A percentile compares a stretch with the other conserved stretches of the same genome.
Conservation (phyloP, 2,329 filamentous ascomycete species). For the Fusarium caatingaense region DNA sequence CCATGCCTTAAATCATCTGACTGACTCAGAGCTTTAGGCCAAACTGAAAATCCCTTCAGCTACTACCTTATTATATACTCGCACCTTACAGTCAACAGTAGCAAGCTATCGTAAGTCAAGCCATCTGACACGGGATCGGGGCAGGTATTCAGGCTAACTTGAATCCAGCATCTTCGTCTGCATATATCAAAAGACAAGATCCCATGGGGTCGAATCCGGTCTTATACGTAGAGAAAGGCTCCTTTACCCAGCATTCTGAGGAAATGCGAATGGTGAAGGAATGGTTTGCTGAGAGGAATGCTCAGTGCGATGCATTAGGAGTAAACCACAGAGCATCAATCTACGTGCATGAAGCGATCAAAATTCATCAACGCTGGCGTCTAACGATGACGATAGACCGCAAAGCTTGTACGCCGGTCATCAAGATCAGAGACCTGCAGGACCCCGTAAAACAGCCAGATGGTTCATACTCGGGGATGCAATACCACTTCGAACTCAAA, state of each 20-base stretch:
- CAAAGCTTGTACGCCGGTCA: constrained; percentile 51
- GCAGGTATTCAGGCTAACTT: background rate
- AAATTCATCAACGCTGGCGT: constrained; percentile 53
- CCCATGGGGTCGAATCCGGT: background rate
- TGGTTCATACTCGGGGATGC: background rate
- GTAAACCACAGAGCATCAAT: constrained; percentile 31
- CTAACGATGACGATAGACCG: constrained; percentile 58
- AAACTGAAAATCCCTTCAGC: constrained; percentile 40
- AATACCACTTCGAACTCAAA: constrained; percentile 45
- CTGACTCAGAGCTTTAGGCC: constrained; percentile 31
- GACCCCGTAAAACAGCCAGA: constrained; percentile 23
- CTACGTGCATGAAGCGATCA: constrained; percentile 51
- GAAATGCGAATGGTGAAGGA: background rate
- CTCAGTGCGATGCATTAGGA: background rate
- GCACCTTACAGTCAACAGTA: background rate
- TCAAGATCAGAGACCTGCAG: constrained; percentile 49
- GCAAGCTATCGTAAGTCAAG: background rate
- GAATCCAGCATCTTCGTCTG: background rate
- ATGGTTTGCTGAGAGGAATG: background rate
- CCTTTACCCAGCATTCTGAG: background rate
- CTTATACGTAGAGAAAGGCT: background rate
- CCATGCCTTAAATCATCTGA: rapidly evolving
- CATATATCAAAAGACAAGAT: background rate
- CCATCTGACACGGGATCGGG: background rate
- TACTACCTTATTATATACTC: background rate